phyloP scores from a whole-genome alignment of 169 alveolate genomes.

The Prorocentrum cordatum region DNA sequence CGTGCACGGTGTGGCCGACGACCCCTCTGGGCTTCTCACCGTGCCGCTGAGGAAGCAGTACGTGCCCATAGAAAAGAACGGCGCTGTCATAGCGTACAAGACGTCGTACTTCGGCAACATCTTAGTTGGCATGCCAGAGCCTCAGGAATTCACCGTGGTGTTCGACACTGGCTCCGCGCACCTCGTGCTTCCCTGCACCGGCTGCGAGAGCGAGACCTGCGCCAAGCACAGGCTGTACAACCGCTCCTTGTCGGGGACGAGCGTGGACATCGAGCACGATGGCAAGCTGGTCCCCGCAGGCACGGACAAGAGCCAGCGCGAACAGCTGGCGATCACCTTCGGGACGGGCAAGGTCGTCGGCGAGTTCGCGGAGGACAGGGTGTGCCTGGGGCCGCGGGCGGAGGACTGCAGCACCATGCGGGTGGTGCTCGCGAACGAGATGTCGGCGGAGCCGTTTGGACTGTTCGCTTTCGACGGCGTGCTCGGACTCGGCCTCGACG shows the following conservation, averaged over 20 bases:
- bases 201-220: conserved; percentile 41
- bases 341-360: conserved; percentile 60
- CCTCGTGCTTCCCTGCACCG: conserved; percentile 37
- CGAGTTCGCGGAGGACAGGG: too few relatives aligned
- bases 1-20: too few relatives aligned
- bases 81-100: conserved; percentile 40
- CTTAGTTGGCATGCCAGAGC: conserved; percentile 33
- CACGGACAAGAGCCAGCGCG: conserved; percentile 18
- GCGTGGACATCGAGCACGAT: conserved; percentile 35
- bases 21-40: too few relatives aligned
- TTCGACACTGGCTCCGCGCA: conserved; percentile 59
- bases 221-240: conserved; percentile 43
- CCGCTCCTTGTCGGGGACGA: conserved; percentile 4
- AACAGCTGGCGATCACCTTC: conserved; percentile 38
- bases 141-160: conserved; percentile 43
- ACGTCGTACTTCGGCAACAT: conserved; percentile 31
- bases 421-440: conserved; percentile 49
- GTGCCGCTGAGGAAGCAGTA: conserved; percentile 32
- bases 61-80: conserved; percentile 51
- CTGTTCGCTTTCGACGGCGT: conserved; percentile 38
- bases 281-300: conserved; percentile 21
- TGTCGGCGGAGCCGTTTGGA: conserved; percentile 45
- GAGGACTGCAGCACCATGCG: conserved; percentile 9
- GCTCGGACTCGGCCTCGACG: conserved; percentile 46
- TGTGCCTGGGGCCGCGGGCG: too few relatives aligned